Evolutionary conservation across 441 rosid genomes (phyloP).

Genomic region (Erodium texanum): DNA sequence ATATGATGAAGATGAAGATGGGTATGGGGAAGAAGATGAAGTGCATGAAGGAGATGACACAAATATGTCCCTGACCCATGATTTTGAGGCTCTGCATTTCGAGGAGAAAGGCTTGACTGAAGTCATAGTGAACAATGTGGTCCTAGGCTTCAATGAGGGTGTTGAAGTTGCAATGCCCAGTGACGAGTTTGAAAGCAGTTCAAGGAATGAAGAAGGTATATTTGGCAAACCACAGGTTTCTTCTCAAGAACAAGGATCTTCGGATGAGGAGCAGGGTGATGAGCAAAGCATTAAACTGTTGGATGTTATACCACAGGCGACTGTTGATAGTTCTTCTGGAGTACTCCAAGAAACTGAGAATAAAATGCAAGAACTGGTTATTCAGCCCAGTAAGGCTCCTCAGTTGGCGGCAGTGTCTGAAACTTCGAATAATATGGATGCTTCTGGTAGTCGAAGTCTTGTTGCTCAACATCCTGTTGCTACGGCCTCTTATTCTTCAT

Average conservation of each 20-base stretch:
- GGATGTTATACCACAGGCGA: constrained; percentile 29
- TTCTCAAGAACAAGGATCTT: constrained; percentile 31
- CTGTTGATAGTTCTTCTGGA: constrained; percentile 35
- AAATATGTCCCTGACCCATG: constrained; percentile 41
- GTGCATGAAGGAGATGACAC: constrained; percentile 62
- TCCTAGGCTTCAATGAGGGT: constrained; percentile 83
- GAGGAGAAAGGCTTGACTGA: constrained; percentile 45
- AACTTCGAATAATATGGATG: constrained; percentile 29
- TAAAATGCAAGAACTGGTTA: constrained; percentile 38
- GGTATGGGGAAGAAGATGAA: constrained; percentile 72
- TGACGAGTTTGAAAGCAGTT: constrained; percentile 62
- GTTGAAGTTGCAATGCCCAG: constrained; percentile 74
- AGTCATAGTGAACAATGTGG: constrained; percentile 43
- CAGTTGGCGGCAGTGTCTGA: constrained; percentile 32
- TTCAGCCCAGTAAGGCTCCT: constrained; percentile 31
- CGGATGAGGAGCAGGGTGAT: constrained; percentile 29
- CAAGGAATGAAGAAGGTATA: constrained; percentile 36
- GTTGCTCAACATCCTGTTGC: constrained; percentile 29
- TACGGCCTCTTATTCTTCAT: constrained; percentile 26
- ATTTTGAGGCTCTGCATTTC: constrained; percentile 52
- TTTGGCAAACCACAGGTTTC: constrained; percentile 36
- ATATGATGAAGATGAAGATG: constrained; percentile 89
- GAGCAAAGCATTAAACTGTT: constrained; percentile 30
- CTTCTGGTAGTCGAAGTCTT: constrained; percentile 27
- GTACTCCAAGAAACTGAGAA: constrained; percentile 48